A percentile compares a stretch with the other conserved stretches of the same genome.
Evolutionary conservation across 1,139 yeast species (phyloP).

Genomic region (Suhomyces ambrosiae): DNA sequence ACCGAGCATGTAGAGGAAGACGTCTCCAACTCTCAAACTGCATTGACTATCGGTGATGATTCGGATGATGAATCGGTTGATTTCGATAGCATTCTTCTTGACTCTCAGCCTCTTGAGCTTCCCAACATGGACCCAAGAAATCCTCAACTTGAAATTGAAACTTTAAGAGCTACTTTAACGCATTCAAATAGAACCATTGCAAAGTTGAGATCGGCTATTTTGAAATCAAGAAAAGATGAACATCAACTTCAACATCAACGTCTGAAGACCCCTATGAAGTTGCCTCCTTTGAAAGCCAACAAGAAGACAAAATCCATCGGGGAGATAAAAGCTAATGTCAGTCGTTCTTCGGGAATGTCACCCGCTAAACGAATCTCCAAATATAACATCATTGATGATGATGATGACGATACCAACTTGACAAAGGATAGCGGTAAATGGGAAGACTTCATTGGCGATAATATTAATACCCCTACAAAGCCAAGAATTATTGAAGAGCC

Average conservation of each 20-base stretch:
- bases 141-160: constrained; percentile 64
- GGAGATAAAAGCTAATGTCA: constrained; percentile 18
- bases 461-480: constrained; percentile 29
- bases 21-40: constrained; percentile 12
- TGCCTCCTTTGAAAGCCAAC: constrained; percentile 19
- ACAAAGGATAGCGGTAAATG: constrained; percentile 36
- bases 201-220: constrained; percentile 52
- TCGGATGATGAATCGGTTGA: constrained; percentile 35
- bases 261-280: constrained; percentile 17
- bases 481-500: constrained; percentile 17
- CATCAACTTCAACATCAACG: constrained; percentile 12
- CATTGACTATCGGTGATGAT: constrained; percentile 18
- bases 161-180: constrained; percentile 63
- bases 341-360: constrained; percentile 24
- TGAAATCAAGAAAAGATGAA: constrained; percentile 42
- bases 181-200: constrained; percentile 66
- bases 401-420: constrained; percentile 11
- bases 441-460: constrained; percentile 46
- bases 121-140: constrained; percentile 47
- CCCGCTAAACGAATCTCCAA: constrained; percentile 43
- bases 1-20: constrained; percentile 4
- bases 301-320: constrained; percentile 26
- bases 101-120: constrained; percentile 30
- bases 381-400: constrained; percentile 33
- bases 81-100: constrained; percentile 38